Base-by-base conservation (phyloP, 1,284 basidiomycete genomes). In the Ustilago tritici region DNA sequence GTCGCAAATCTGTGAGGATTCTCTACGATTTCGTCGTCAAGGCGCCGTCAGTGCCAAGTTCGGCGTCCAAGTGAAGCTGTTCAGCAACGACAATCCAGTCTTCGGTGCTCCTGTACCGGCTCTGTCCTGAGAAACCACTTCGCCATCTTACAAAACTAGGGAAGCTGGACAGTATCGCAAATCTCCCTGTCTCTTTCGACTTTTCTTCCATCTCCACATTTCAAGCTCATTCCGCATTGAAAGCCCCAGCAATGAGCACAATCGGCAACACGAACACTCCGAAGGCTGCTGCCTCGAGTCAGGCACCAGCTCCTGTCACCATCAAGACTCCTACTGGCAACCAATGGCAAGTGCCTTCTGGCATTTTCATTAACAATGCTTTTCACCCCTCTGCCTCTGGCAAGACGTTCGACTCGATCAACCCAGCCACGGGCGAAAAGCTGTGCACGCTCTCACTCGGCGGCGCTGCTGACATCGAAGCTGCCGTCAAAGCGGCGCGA, bases 301-400 rank as follows among this genome's bases (percentile, higher is more conserved):
- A 47, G 2, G 46, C 53, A 8, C 41, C 70, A 2, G 50, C 65
- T 17, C 70, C 60, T 11, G 40, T 85, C 40, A 80, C 67, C 50
- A 85, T 86, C 70, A 69, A 76, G 52, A 86, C 85, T 65, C 81
- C 81, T 28, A 70, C 63, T 3, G 77, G 76, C 47, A 73, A 81
- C 77, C 56, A 61, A 64, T 70, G 67, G 58, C 61, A 78, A 19
- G 67, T 82, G 17, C 66, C 71, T 6, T 69, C 71, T 15, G 80
- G 81, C 19, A 70, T 82, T 43, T 82, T 80, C 62, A 82, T 82
- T 67, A 76, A 82, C 71, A 78, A 78, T 64, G 46, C 64, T 17
- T 82, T 82, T 56, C 68, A 71, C 36, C 56, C 70, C 11, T 70
- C 80, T 5, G 53, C 59, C 49, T 71, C 80, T 32, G 77, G 77